A percentile compares a stretch with the other conserved stretches of the same genome.
These are phyloP conservation scores for Coniella lustricola DNA, from an alignment of 2,329 filamentous ascomycete genomes.

Conservation along the genomic window DNA sequence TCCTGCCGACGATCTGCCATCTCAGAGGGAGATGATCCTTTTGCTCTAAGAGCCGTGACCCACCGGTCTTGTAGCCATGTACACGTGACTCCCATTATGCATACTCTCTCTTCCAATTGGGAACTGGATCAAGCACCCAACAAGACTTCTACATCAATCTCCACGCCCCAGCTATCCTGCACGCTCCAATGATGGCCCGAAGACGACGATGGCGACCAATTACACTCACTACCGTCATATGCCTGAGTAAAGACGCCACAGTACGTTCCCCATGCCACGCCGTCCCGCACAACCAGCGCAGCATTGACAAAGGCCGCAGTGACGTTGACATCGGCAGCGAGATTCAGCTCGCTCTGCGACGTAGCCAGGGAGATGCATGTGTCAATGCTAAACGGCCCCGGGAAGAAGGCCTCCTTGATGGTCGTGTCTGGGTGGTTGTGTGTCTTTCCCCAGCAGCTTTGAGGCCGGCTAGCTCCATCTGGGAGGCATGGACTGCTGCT, in stretches of 20 bases:
- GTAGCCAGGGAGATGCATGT: background rate
- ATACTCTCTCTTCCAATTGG: no score
- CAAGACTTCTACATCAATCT: background rate
- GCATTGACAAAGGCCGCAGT: background rate
- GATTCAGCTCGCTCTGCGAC: background rate
- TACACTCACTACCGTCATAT: background rate
- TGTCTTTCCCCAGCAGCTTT: background rate
- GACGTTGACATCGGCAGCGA: background rate
- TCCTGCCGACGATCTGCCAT: no score
- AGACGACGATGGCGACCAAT: background rate
- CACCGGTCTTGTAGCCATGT: no score
- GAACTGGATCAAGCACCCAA: background rate
- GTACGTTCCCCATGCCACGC: background rate
- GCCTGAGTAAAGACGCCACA: background rate
- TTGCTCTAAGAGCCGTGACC: no score
- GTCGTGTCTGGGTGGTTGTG: background rate
- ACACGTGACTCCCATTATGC: no score
- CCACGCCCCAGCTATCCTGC: conserved; percentile 1
- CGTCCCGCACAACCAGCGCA: background rate
- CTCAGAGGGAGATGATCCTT: no score
- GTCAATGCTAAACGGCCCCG: background rate
- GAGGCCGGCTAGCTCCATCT: background rate
- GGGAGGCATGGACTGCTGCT: background rate
- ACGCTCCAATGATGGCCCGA: background rate
- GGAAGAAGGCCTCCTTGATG: background rate